Conservation (phyloP, 306 rosid species). For the Ormosia emarginata region DNA sequence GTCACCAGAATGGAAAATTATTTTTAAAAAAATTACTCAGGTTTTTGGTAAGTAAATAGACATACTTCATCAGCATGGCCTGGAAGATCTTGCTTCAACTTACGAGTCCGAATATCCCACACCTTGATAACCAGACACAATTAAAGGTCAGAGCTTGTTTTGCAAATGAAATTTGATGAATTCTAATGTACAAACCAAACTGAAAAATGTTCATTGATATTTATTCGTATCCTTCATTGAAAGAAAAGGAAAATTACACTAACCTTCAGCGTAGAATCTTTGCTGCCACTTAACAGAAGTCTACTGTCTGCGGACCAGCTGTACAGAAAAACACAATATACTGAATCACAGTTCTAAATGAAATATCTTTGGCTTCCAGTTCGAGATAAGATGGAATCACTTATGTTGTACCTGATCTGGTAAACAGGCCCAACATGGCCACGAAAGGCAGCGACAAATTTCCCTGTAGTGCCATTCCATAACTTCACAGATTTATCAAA, state of each 20-base stretch:
- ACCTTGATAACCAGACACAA: constrained; percentile 45
- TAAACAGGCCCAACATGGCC: constrained; percentile 95
- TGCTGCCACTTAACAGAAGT: constrained; percentile 88
- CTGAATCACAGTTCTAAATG: constrained; percentile 22
- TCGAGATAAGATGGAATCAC: constrained; percentile 1
- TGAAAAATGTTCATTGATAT: background rate
- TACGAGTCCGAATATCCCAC: constrained; percentile 83
- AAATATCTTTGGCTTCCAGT: background rate
- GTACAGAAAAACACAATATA: constrained; percentile 25
- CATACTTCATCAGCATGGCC: constrained; percentile 95
- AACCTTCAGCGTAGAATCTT: constrained; percentile 94
- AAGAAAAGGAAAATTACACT: background rate
- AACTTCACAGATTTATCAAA: constrained; percentile 92
- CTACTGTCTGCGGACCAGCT: constrained; percentile 99
- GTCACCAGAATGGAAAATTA: background rate
- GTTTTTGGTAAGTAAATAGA: background rate
- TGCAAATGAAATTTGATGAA: background rate
- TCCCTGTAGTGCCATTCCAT: constrained; percentile 86
- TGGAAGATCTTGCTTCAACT: constrained; percentile 93
- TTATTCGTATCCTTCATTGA: background rate
- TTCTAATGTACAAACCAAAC: background rate
- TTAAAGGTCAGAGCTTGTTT: background rate
- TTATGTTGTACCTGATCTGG: constrained; percentile 68
- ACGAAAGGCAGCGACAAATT: constrained; percentile 75
- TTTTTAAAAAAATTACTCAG: background rate